Conservation (phyloP, 2,329 filamentous ascomycete genomes). For the Diaporthe eres region DNA sequence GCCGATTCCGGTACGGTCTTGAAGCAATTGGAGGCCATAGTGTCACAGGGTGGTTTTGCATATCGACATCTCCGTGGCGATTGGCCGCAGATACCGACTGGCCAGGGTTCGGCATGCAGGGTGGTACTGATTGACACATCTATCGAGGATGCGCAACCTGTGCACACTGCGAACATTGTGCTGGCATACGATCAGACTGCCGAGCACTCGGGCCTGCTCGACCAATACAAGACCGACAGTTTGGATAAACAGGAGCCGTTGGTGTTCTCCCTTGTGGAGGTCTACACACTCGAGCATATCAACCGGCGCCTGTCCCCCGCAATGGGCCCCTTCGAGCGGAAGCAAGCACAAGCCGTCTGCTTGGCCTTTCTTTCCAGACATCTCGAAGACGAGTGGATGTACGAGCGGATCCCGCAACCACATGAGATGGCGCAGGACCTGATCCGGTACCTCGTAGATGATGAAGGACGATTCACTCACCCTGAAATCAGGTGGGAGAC, state of each 20-base stretch:
- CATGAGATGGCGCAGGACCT: constrained; percentile 62
- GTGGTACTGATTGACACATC: constrained; percentile 37
- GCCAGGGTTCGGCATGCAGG: constrained; percentile 36
- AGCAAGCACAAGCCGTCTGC: constrained; percentile 52
- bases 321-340: constrained; percentile 61
- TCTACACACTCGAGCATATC: constrained; percentile 70
- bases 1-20: constrained; percentile 64
- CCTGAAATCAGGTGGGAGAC: constrained; percentile 38
- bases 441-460: constrained; percentile 47
- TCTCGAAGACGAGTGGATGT: constrained; percentile 46
- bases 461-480: constrained; percentile 37
- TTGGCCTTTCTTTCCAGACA: constrained; percentile 52
- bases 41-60: constrained; percentile 56
- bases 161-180: constrained; percentile 55
- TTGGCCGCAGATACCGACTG: constrained; percentile 40
- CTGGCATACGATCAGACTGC: constrained; percentile 69
- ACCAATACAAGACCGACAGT: constrained; percentile 43
- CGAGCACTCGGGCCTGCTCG: constrained; percentile 53
- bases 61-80: constrained; percentile 45
- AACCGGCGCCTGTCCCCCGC: constrained; percentile 59
- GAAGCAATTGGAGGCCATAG: constrained; percentile 66
- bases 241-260: constrained; percentile 52
- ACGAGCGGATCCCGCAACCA: constrained; percentile 52
- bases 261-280: constrained; percentile 64
- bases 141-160: constrained; percentile 2